A percentile compares a stretch with the other conserved stretches of the same genome.
Evolutionary conservation across 1,284 basidiomycete species (phyloP).

Genomic region (Tylopilus sp.): DNA sequence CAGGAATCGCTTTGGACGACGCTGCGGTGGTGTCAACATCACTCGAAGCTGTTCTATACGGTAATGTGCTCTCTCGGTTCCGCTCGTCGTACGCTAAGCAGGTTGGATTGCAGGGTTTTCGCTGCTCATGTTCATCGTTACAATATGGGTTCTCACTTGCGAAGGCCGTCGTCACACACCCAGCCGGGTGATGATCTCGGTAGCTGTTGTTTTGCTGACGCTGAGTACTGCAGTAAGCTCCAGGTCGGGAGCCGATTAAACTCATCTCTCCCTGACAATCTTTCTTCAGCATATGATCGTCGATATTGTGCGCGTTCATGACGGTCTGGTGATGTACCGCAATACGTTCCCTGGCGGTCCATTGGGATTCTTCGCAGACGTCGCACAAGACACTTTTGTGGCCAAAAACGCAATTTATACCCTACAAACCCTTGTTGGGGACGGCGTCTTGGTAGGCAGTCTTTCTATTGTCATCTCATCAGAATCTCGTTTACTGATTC

Average conservation of each 20-base stretch:
- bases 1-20: constrained; percentile 13
- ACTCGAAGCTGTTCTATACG: constrained; percentile 14
- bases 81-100: neutral
- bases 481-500: neutral
- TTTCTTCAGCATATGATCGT: neutral
- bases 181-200: neutral
- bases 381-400: constrained; percentile 18
- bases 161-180: neutral
- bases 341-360: neutral
- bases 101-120: constrained; percentile 14
- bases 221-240: constrained; percentile 13
- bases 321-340: neutral
- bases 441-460: constrained; percentile 6
- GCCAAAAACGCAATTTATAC: constrained; percentile 5
- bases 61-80: neutral
- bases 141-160: constrained; percentile 7
- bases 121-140: constrained; percentile 13
- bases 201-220: constrained; percentile 9
- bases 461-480: neutral
- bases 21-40: constrained; percentile 6
- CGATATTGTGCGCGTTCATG: constrained; percentile 2
- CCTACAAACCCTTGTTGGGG: constrained; percentile 20
- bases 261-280: neutral
- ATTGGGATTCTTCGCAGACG: neutral
- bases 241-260: neutral